Evolutionary conservation across 23 red algal species (phyloP).

Genomic region (Gracilaria caudata): DNA sequence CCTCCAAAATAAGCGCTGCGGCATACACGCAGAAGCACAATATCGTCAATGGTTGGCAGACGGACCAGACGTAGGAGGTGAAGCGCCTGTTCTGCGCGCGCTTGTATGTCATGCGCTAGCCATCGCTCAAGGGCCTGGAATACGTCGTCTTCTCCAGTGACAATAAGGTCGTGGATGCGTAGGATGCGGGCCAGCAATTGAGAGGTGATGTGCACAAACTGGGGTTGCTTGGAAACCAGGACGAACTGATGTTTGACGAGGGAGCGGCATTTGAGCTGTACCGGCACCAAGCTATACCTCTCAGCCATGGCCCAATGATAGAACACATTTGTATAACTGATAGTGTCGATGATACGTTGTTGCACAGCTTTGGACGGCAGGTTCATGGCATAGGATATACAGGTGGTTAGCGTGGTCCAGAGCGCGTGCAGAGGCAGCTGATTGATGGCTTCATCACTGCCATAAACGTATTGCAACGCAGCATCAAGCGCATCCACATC

Average conservation of each 20-base stretch:
- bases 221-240: constrained; percentile 31
- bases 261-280: constrained; percentile 45
- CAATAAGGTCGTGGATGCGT: constrained; percentile 56
- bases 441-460: constrained; percentile 12
- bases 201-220: constrained; percentile 45
- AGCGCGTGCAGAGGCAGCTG: constrained; percentile 39
- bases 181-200: constrained; percentile 47
- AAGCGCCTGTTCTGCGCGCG: constrained; percentile 53
- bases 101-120: constrained; percentile 24
- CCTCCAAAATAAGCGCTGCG: constrained; percentile 61
- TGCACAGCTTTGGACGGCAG: constrained; percentile 32
- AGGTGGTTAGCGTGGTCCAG: constrained; percentile 35
- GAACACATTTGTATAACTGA: constrained; percentile 49
- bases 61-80: constrained; percentile 62
- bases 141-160: constrained; percentile 62
- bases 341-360: constrained; percentile 4
- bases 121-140: constrained; percentile 61
- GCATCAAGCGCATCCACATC: constrained; percentile 45
- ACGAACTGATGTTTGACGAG: constrained; percentile 47
- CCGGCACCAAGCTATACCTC: constrained; percentile 24
- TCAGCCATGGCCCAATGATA: constrained; percentile 52
- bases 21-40: constrained; percentile 41
- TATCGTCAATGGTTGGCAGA: constrained; percentile 60
- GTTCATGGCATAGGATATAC: constrained; percentile 46
- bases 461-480: constrained; percentile 50